Percentiles rank a stretch among this genome's conserved stretches.
These are phyloP conservation scores for Spergularia marina DNA, from an alignment of 148 eudicot genomes.

Conservation along the genomic window DNA sequence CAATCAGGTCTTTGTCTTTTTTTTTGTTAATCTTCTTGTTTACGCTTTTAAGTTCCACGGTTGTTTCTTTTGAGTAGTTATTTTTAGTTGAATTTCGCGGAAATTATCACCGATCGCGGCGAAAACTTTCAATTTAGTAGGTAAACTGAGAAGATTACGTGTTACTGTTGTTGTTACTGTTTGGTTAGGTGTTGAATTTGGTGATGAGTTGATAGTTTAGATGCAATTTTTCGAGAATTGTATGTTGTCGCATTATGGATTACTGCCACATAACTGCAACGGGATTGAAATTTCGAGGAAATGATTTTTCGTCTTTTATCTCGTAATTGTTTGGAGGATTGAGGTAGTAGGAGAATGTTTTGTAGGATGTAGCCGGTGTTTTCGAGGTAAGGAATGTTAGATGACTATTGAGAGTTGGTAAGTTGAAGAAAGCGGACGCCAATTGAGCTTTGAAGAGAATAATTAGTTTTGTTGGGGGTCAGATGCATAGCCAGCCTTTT, in stretches of 20 bases:
- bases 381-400: too few relatives aligned
- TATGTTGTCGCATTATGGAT: background rate
- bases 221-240: background rate
- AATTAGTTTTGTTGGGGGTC: background rate
- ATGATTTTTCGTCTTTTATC: background rate
- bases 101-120: too few relatives aligned
- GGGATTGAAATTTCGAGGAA: background rate
- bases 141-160: too few relatives aligned
- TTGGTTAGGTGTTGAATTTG: background rate
- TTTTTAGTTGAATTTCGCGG: background rate
- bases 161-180: too few relatives aligned
- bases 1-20: slow-evolving; percentile 51
- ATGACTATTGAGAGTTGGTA: too few relatives aligned
- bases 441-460: background rate
- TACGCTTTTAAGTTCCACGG: background rate
- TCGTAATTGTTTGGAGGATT: background rate
- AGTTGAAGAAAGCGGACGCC: too few relatives aligned
- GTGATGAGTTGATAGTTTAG: background rate
- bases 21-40: background rate
- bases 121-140: too few relatives aligned
- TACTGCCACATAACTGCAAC: background rate
- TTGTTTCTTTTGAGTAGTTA: background rate
- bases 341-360: background rate
- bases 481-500: background rate
- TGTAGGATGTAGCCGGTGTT: background rate